Base-by-base conservation (phyloP, 2,329 filamentous ascomycete genomes). In the Nannizziopsis barbatae region DNA sequence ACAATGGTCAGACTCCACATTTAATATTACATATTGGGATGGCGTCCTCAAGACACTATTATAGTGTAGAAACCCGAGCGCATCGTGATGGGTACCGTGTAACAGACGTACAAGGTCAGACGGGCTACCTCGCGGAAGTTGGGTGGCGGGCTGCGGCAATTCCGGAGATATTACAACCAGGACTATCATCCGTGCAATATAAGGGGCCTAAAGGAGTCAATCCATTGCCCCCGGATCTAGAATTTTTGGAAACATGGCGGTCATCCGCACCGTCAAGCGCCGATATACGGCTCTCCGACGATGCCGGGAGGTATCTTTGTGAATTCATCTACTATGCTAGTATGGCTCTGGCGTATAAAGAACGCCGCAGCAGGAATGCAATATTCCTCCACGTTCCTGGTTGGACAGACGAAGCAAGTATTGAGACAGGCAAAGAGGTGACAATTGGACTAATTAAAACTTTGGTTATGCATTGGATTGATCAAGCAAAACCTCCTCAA, bases 1-100 rank as follows among this genome's bases (percentile, higher is more conserved):
- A 69, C 42, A 64, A 64, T 52, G 61, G 61, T 50, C 63, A 56
- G 54, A 62, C 69, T 42, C 74, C 81, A 47, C 83, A 93, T 63
- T 66, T 83, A 27, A 73, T 80, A 17, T 64, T 94, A 3, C 86
- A 93, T 64, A 83, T 93, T 45, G 87, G 87, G 53, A 87, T 93
- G 75, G 84, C 86, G 0, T 70, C 62, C 61, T 83, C 63, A 58
- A 77, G 68, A 56, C 74, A 64, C 57, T 79, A 77, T 56, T 93
- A 90, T 62, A 75, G 77, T 9, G 70, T 90, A 7, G 87, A 94
- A 68, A 74, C 76, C 9, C 71, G 76, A 32, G 86, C 76, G 0
- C 82, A 85, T 59, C 75, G 84, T 33, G 80, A 85, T 56, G 82
- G 82, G 3, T 94, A 93, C 65, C 66, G 68, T 14, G 74, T 82